Conservation (phyloP, 2,329 filamentous ascomycete species). For the Myriosclerotinia duriaeana region DNA sequence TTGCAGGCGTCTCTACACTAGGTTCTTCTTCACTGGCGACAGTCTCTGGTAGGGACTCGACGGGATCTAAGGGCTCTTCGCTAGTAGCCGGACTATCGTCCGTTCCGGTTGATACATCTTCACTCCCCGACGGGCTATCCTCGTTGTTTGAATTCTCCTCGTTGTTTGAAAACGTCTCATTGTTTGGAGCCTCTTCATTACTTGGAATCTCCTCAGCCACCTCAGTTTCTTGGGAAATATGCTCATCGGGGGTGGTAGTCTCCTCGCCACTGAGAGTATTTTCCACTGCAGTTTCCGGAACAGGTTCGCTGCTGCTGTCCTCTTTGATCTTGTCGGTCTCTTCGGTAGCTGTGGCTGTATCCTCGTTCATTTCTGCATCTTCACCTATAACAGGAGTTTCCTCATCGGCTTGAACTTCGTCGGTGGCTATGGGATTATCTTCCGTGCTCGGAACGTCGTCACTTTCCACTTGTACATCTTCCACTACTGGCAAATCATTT, state of each 20-base stretch:
- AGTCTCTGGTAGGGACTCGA: not conserved
- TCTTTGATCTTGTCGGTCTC: not conserved
- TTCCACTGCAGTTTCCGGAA: not conserved
- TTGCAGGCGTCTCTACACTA: not conserved
- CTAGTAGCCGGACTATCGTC: not conserved
- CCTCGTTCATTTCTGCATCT: not conserved
- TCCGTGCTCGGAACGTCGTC: not conserved
- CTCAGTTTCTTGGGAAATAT: not conserved
- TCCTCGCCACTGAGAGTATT: not conserved
- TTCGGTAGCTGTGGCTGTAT: not conserved
- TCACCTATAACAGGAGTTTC: not conserved
- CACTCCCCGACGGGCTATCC: not conserved
- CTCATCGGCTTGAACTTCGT: not conserved
- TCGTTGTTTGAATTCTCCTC: not conserved
- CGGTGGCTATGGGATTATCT: not conserved
- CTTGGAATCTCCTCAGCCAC: not conserved
- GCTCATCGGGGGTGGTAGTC: not conserved
- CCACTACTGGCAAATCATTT: not conserved
- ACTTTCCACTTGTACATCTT: not conserved
- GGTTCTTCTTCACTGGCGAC: not conserved
- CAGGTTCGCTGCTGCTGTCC: not conserved
- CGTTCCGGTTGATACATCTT: not conserved
- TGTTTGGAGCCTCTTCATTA: not conserved
- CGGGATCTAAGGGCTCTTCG: not conserved
- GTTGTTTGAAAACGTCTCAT: not conserved